Evolutionary conservation across 176 grass and related monocot species (phyloP).

Genomic region (Chrysopogon serrulatus): DNA sequence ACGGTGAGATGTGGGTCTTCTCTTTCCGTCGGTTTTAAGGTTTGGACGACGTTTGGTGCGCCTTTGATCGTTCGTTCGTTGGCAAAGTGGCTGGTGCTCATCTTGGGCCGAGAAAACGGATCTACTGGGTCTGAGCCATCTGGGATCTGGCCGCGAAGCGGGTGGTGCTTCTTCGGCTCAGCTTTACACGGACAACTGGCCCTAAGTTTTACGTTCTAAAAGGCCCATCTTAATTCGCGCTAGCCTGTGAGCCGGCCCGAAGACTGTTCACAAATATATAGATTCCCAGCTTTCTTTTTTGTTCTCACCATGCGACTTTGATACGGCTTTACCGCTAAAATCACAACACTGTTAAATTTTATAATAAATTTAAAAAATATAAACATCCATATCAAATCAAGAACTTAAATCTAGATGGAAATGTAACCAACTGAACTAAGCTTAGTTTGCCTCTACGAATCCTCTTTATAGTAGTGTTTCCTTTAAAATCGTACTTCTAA

Average conservation of each 20-base stretch:
- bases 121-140: not conserved
- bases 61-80: not conserved
- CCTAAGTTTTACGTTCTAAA: not conserved
- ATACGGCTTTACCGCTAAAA: no score
- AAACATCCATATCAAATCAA: no score
- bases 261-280: not conserved
- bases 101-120: not conserved
- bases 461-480: no score
- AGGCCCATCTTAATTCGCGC: not conserved
- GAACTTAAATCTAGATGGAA: no score
- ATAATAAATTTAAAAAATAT: no score
- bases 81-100: not conserved
- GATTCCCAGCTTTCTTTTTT: not conserved
- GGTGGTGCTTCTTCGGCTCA: no score
- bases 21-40: constrained; percentile 11
- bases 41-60: not conserved
- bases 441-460: no score
- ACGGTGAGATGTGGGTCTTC: not conserved
- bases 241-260: not conserved
- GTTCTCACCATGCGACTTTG: no score
- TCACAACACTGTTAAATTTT: no score
- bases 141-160: not conserved
- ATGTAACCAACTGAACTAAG: no score
- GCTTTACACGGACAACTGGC: not conserved
- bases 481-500: not conserved